Conservation (phyloP, 2,329 filamentous ascomycete genomes). For the Teratosphaeria gauchensis region DNA sequence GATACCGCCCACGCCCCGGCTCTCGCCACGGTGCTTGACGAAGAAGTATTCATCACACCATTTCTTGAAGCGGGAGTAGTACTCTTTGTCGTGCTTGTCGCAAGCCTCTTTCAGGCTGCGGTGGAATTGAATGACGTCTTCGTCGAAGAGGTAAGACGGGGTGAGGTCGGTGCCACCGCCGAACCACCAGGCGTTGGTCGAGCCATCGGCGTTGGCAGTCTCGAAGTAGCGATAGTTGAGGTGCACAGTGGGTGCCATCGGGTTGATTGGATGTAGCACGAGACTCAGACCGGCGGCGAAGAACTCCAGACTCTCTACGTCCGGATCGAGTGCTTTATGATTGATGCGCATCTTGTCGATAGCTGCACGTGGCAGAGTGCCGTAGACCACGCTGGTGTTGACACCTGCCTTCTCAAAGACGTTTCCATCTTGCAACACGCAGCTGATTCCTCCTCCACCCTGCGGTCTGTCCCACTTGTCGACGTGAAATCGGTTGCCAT, state of each 20-base stretch:
- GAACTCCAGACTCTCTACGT: slow-evolving; percentile 79
- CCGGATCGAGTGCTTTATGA: slow-evolving; percentile 77
- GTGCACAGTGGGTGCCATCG: slow-evolving; percentile 95
- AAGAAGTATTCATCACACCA: slow-evolving; percentile 98
- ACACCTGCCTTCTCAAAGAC: slow-evolving; percentile 98
- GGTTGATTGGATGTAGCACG: slow-evolving; percentile 87
- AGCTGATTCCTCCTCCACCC: slow-evolving; percentile 77
- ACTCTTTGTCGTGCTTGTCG: slow-evolving; percentile 83
- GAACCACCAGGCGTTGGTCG: slow-evolving; percentile 90
- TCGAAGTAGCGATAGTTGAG: slow-evolving; percentile 99
- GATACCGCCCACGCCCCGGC: slow-evolving; percentile 84
- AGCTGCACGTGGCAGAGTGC: slow-evolving; percentile 72
- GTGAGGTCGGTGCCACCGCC: slow-evolving; percentile 92
- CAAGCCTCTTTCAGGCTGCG: slow-evolving; percentile 84
- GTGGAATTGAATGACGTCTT: slow-evolving; percentile 96
- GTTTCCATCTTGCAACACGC: slow-evolving; percentile 89
- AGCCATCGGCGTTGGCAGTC: slow-evolving; percentile 75
- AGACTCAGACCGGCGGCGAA: slow-evolving; percentile 90
- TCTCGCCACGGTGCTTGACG: slow-evolving; percentile 82
- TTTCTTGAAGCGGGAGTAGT: slow-evolving; percentile 90
- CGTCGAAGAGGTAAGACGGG: slow-evolving; percentile 87
- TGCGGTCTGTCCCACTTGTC: slow-evolving; percentile 83
- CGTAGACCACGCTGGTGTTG: slow-evolving; percentile 91
- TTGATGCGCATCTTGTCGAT: slow-evolving; percentile 91
- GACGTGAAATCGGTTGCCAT: slow-evolving; percentile 69